Evolutionary conservation across 164 flowering plant genomes (phyloP), one percentile per base, ranked within the genome.

Genomic region (Aristolochia contorta): DNA sequence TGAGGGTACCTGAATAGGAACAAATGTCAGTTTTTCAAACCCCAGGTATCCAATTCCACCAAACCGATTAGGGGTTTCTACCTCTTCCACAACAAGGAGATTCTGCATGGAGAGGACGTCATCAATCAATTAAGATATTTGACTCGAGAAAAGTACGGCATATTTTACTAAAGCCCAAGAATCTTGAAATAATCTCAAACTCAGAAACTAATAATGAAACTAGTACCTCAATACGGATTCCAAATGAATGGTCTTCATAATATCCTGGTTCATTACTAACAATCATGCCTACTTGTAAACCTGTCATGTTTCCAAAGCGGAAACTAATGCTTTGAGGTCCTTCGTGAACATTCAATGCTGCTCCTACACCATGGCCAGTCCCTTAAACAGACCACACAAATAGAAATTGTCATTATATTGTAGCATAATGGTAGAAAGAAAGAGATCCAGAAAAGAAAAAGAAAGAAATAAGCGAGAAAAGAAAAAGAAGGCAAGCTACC

Each of bases 351-450:
- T 93, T 93, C 49, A 93, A 64, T 56, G 93, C 97, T 71, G 99
- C 97, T 55, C 99, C 99, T 12, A 93, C 99, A 64, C 99, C 99
- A 76, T 90, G 97, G 41, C 97, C 97, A 64, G 98, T 93, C 45
- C 98, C 98, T 92, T 65, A 53, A 43, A 50, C 47, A 58, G 24
- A 53, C 16, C 15, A 23, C 30, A 22, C 1, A 53, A 23, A 12
- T 53, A 1, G 2, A 6, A 22, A 3, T 9, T 22, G 16, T 27
- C 22, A n/a, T n/a, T 19, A 6, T 50, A 16, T 3, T 37, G 43
- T 10, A 18, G 54, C 12, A 19, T 22, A 50, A 16, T 2, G 5
- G 23, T 50, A 22, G 54, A 8, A 50, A 50, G 10, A 8, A 37
- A 7, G 9, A 37, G 10, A 37, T 37, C 12, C 53, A 20, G n/a